phyloP scores from a whole-genome alignment of 805 yeast species.

The Lipomyces orientalis region DNA sequence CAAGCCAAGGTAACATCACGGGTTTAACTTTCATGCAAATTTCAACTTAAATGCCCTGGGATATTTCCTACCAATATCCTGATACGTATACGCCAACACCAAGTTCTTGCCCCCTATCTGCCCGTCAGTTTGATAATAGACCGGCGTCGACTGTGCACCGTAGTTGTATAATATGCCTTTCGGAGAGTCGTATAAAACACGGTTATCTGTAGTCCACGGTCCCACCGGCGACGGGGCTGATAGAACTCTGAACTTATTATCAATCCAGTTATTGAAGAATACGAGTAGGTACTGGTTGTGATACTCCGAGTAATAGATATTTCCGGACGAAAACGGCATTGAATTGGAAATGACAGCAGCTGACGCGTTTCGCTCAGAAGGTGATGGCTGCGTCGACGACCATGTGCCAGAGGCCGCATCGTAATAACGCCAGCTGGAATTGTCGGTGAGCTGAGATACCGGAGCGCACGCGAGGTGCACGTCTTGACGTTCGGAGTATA shows the following conservation, averaged over 20 bases:
- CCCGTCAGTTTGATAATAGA: constrained; percentile 10
- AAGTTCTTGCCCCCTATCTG: constrained; percentile 7
- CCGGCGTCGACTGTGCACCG: constrained; percentile 15
- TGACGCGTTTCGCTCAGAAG: constrained; percentile 13
- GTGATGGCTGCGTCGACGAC: constrained; percentile 11
- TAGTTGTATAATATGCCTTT: constrained; percentile 19
- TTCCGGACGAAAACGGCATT: constrained; percentile 17
- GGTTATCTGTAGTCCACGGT: constrained; percentile 18
- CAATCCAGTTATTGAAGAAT: constrained; percentile 21
- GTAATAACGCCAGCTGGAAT: constrained; percentile 13
- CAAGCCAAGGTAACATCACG: not conserved
- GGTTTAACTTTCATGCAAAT: constrained; percentile 3
- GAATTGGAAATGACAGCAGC: constrained; percentile 18
- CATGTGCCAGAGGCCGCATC: constrained; percentile 10
- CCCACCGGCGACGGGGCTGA: constrained; percentile 25
- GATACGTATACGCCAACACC: constrained; percentile 24
- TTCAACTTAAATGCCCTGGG: constrained; percentile 10
- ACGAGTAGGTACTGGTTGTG: constrained; percentile 23
- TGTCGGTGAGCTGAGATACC: constrained; percentile 3
- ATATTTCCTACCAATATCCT: constrained; percentile 9
- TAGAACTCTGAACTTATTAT: constrained; percentile 16
- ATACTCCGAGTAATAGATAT: constrained; percentile 20
- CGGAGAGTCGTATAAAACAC: constrained; percentile 8
- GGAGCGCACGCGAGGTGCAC: constrained; percentile 25
- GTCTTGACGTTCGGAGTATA: constrained; percentile 6